Base-by-base conservation (phyloP, 129 eudicot species). In the Rutidosis leptorrhynchoides region DNA sequence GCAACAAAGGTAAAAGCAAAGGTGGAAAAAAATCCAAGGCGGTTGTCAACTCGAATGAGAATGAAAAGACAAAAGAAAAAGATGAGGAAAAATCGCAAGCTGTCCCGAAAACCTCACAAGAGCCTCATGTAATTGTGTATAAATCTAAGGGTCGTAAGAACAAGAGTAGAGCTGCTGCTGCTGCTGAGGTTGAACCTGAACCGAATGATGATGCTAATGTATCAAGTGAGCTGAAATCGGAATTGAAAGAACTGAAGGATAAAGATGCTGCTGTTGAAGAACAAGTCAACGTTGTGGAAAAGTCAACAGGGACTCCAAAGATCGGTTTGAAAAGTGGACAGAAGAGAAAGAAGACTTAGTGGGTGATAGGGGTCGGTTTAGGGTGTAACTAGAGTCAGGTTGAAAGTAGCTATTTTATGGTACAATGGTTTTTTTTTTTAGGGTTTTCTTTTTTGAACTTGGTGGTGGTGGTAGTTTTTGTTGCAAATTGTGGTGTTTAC, bases 251-350 rank as follows among this genome's bases (percentile, higher is more conserved):
- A 24, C 17, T 5, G 61, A 24, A 10, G 78, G 35, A 57, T 22
- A 22, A 22, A 7, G 72, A 74, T 42, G 79, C 53, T 74, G 73
- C 27, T 5, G 73, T 21, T 5, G 61, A 42, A 29, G 65, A 48
- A 23, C 37, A 67, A 3, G 73, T 29, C 17, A 62, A 33, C 54
- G 58, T 19, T 29, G 56, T 40, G 65, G 65, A 55, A 66, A 75
- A 75, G 74, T 8, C 74, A 25, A 12, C 64, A 6, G 32, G 33
- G 69, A 19, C 64, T 60, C 52, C 69, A 52, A 64, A 73, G 26
- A 37, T 6, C 0, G 64, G 57, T 45, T 16, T 62, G 17, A 74
- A 74, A 68, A 5, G 62, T 2, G 49, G 28, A 43, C 58, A 58
- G 21, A 67, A 67, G 74, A 30, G 59, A 33, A 48, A 4, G 74